Evolutionary conservation across 2,329 filamentous ascomycete species (phyloP), one percentile per base, ranked within the genome.

Genomic region (Verticillium nubilum): DNA sequence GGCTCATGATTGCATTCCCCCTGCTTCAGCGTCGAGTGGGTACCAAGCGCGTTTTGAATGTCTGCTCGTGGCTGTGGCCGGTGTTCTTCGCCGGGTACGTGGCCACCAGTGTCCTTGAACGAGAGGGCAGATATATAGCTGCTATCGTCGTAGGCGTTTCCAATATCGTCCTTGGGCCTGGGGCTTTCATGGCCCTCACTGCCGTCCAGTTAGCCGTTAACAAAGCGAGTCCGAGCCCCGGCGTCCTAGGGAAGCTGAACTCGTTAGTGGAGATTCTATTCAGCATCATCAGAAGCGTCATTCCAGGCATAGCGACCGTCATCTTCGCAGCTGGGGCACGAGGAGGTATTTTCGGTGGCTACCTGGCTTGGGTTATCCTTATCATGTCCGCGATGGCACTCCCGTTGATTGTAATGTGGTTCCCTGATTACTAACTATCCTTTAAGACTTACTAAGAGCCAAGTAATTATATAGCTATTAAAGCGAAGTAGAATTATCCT

Each of bases 201-300:
- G 86, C 80, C 1, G 80, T 87, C 1, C 89, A 93, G 75, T 84
- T 94, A 9, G 85, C 86, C 0, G 68, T 94, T 31, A 94, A 94
- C 70, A 89, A 93, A 60, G 83, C 89, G 2, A 81, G 86, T 0
- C 91, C 91, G 0, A 84, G 80, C 10, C 80, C 84, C 1, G 76
- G 78, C 50, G 82, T 85, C 0, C 76, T 94, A 10, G 90, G 87
- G 0, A 91, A 85, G 0, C 74, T 95, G 28, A 94, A 94, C 65
- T 50, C 42, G 42, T 25, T 19, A 9, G 19, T 50, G 5, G 42
- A 50, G 42, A 50, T 50, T 13, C n/a, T 50, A 13, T 50, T 10
- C 42, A 50, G 42, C 42, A 50, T 50, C 19, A 50, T 50, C 42
- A 50, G 42, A 23, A 50, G 42, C 42, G 42, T 50, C 19, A 19